phyloP scores from a whole-genome alignment of 2,329 filamentous ascomycete species.

The Calonectria hawksworthii region DNA sequence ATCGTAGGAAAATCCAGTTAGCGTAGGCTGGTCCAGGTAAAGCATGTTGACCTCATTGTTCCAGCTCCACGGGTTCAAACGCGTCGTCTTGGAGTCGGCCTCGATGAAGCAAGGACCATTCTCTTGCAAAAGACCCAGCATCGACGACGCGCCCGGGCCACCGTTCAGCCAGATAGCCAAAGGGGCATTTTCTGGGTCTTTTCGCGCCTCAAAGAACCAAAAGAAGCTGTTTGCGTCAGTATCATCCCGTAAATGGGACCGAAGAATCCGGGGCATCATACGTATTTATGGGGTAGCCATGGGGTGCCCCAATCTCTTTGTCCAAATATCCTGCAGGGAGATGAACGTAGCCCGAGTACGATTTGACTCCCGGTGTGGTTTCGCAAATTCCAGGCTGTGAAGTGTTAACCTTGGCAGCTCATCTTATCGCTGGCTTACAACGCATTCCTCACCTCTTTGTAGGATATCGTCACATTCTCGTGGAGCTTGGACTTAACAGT shows the following conservation, averaged over 20 bases:
- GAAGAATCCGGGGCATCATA: neutral
- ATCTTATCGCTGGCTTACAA: neutral
- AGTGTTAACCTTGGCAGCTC: neutral
- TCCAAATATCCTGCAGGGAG: constrained; percentile 36
- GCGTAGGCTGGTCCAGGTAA: constrained; percentile 73
- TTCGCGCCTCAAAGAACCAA: constrained; percentile 48
- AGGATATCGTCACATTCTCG: constrained; percentile 37
- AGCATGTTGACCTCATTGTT: constrained; percentile 67
- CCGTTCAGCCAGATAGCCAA: constrained; percentile 72
- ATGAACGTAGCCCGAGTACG: constrained; percentile 69
- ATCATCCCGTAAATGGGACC: too few relatives aligned
- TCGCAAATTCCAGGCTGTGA: constrained; percentile 66
- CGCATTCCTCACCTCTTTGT: constrained; percentile 29
- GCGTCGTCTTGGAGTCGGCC: constrained; percentile 64
- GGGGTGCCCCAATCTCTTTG: constrained; percentile 7
- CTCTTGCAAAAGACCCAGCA: constrained; percentile 39
- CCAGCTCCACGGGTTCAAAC: constrained; percentile 74
- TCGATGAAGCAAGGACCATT: constrained; percentile 67
- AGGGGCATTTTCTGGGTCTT: constrained; percentile 43
- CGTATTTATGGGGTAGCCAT: constrained; percentile 37
- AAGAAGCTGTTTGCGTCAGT: constrained; percentile 37
- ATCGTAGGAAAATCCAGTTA: constrained; percentile 78
- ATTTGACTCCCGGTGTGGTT: constrained; percentile 47
- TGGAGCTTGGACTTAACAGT: constrained; percentile 32
- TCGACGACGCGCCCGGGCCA: constrained; percentile 63